Evolutionary conservation across 768 basidiomycete genomes (phyloP).

Genomic region (Russula earlei): DNA sequence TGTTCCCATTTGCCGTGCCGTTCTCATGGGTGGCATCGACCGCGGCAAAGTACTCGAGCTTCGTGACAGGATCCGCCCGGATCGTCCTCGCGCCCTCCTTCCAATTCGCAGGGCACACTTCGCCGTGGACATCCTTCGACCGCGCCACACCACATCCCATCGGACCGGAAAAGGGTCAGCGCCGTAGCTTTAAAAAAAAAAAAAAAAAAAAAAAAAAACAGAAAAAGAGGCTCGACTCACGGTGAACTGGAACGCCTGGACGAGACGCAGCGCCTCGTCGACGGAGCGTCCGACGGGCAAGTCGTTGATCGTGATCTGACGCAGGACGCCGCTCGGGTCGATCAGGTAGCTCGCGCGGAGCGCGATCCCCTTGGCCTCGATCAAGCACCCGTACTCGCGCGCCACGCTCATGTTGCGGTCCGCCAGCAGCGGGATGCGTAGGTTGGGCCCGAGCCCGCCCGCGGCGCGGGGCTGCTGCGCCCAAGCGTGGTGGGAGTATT

Average conservation of each 20-base stretch:
- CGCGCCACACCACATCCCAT: neutral
- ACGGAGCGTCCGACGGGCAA: conserved; percentile 93
- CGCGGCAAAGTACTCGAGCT: conserved; percentile 62
- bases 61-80: conserved; percentile 65
- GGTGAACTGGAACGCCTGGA: conserved; percentile 90
- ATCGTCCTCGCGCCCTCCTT: conserved; percentile 72
- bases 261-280: conserved; percentile 81
- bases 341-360: conserved; percentile 84
- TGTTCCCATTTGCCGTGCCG: conserved; percentile 38
- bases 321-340: conserved; percentile 70
- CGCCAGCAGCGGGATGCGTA: conserved; percentile 75
- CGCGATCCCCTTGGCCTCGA: conserved; percentile 83
- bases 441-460: conserved; percentile 84
- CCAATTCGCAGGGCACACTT: conserved; percentile 93
- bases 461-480: conserved; percentile 69
- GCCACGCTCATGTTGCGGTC: conserved; percentile 74
- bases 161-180: neutral
- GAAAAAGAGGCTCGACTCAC: too few relatives aligned
- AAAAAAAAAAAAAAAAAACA: too few relatives aligned
- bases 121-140: conserved; percentile 71
- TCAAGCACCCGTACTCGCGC: conserved; percentile 78
- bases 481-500: conserved; percentile 85
- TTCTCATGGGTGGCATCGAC: conserved; percentile 23
- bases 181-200: neutral
- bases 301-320: conserved; percentile 82